Evolutionary conservation across 2,329 filamentous ascomycete species (phyloP), one percentile per base, ranked within the genome.

Genomic region (Apiospora phragmitis): DNA sequence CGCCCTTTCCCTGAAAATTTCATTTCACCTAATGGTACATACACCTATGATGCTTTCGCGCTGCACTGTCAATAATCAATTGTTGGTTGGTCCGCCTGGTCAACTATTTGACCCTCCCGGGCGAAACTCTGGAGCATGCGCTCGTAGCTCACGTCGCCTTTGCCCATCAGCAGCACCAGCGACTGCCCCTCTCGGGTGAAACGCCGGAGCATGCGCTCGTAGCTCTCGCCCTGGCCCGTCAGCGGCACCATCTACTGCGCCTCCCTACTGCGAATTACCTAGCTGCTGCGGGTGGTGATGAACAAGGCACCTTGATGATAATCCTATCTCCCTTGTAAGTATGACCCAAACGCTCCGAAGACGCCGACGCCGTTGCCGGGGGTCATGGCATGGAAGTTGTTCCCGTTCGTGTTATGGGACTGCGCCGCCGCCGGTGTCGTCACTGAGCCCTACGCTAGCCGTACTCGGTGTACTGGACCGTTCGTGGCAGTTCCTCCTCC

Each of bases 311-410:
- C 29, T 62, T n/a, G 55, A 9, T 24, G 9, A 4, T 38, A 38
- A 38, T 62, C 9, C 55, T 62, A 62, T 62, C 55, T 62, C 21
- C 55, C 55, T 35, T 62, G 55, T n/a, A 62, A 32, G 18, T 62
- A 62, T 38, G 55, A 62, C 32, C 55, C 55, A 49, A 71, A 71
- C 32, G 35, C 71, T 24, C 68, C 45, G 70, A 68, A 71, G 32
- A 91, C 90, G 68, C 93, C 92, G 35, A 91, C 91, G 2, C 90
- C 90, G 26, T 90, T 92, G 35, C 93, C 93, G 0, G 94, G 94
- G 9, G 94, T 96, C 87, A 94, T 91, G 45, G 92, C 89, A 3
- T 91, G 92, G 79, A 92, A 89, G 68, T 87, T 85, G 77, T 77
- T 86, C 4, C 91, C 90, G 77, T 86, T 91, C 74, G 85, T 88